Percentiles rank a stretch among this genome's conserved stretches.
Evolutionary conservation across 495 filamentous ascomycete genomes (phyloP).

Genomic region (Aspergillus wentii): DNA sequence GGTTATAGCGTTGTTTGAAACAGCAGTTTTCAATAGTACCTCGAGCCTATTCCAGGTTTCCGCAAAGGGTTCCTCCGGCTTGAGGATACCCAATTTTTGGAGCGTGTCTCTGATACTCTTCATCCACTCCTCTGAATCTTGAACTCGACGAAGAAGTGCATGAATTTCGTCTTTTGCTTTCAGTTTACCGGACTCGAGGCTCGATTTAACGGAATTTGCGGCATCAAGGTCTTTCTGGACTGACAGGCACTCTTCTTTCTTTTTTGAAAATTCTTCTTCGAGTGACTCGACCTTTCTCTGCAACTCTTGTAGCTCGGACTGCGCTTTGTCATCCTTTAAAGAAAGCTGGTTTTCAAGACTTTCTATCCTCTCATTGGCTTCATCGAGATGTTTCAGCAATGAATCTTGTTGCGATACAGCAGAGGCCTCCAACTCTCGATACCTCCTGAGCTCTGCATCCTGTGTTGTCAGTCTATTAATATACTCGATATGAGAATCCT

Average conservation of each 20-base stretch:
- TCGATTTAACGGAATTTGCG: conserved; percentile 9
- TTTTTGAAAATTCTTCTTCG: conserved; percentile 5
- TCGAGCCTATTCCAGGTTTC: conserved; percentile 16
- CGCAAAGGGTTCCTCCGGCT: conserved; percentile 9
- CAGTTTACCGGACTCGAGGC: conserved; percentile 14
- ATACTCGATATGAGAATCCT: conserved; percentile 10
- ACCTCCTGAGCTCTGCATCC: conserved; percentile 15
- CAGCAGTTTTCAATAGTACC: conserved; percentile 6
- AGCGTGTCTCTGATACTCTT: conserved; percentile 17
- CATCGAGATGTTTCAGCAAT: conserved; percentile 16
- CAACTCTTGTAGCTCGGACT: conserved; percentile 3
- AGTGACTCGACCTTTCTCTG: conserved; percentile 7
- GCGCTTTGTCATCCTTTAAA: conserved; percentile 2
- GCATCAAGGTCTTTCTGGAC: conserved; percentile 9
- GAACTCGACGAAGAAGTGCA: conserved; percentile 18
- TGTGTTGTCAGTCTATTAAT: conserved; percentile 10
- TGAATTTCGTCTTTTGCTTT: conserved; percentile 22
- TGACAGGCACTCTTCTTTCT: conserved; percentile 11
- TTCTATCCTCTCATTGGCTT: conserved; percentile 14
- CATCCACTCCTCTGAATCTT: conserved; percentile 22
- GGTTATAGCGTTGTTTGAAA: neutral
- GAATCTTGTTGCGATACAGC: conserved; percentile 13
- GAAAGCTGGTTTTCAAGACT: conserved; percentile 13
- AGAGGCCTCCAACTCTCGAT: conserved; percentile 15
- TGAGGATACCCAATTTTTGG: conserved; percentile 4